Base-by-base conservation (phyloP, 768 basidiomycete genomes). In the Auriculariales sp. region DNA sequence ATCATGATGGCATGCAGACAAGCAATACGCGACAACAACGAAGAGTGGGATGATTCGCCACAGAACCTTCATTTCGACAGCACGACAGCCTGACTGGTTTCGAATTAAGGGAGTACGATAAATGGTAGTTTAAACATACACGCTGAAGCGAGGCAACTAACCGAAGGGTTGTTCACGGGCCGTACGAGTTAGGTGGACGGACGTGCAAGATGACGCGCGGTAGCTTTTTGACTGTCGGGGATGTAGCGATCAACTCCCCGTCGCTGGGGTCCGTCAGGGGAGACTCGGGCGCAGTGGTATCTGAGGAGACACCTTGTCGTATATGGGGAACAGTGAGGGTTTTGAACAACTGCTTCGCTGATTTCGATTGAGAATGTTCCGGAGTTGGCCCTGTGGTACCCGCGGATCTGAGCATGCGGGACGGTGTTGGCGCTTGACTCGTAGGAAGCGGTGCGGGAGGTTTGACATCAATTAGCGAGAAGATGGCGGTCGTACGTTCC, bases 401-500 rank as follows among this genome's bases (percentile, higher is more conserved):
- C 22, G 39, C 0, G 62, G 59, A 4, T 60, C 46, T 50, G 15
- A 35, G 53, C n/a, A 25, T 35, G 7, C 29, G 54, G 22, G 32
- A 48, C 2, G 54, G 46, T 52, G 54, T 55, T 24, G 63, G 54
- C 12, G 57, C 47, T 47, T 51, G 54, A 29, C 59, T 60, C 50
- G 59, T 31, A 46, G 61, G 35, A 31, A 54, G 6, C 48, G 48
- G n/a, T 55, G 53, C 5, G 39, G 48, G 31, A 5, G 35, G 46
- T 9, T 53, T 55, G 46, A 75, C 73, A 22, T 59, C 57, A 1
- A 83, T 58, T 0, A 69, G 59, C 0, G 66, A 56, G 49, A 81
- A 72, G 25, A 78, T 64, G 24, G 68, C 66, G 3, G 75, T 46
- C 0, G 81, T 68, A 11, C 77, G 74, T 27, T 74, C 68, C 15